Evolutionary conservation across 805 yeast genomes (phyloP), one percentile per base, ranked within the genome.

Genomic region (Blastobotrys mokoenaii): DNA sequence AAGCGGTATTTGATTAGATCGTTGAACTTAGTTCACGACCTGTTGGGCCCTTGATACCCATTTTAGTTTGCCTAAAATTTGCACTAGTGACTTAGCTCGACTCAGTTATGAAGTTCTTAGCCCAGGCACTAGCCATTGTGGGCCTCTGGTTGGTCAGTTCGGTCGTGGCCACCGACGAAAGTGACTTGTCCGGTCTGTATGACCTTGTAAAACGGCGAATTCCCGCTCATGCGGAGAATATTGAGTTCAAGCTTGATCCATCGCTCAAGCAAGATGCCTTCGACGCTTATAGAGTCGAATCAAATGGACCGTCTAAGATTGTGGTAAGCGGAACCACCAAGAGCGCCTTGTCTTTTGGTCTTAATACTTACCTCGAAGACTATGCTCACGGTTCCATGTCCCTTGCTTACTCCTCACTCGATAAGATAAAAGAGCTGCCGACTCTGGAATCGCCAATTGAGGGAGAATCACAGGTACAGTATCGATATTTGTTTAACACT

Each of bases 401-500:
- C 16, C 45, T 46, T 44, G 25, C 51, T 20, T 22, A 37, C 27
- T 34, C 40, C 31, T 44, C 47, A 9, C 35, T 47, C n/a, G 12
- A 14, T 15, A 34, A 44, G 27, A 34, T 47, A 3, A 17, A 31
- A 8, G 20, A 32, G 8, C 15, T 47, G 20, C 51, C 51, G 33
- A 12, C 43, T n/a, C 40, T 44, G 25, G 32, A 40, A 15, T 35
- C 17, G 10, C 38, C 34, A 16, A 17, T 48, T 9, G 35, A 41
- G 22, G 51, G 51, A 14, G 12, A 38, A 12, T 35, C 51, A 10
- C 34, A 16, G 12, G 46, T 45, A 32, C 41, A 40, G 29, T 43
- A 45, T 39, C 30, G 48, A 16, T 48, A 48, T 40, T 46, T 45
- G 30, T 48, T 48, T 43, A 48, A 48, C 36, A 48, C 51, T 11